phyloP scores from a whole-genome alignment of 1,139 yeast species.

The Sugiyamaella novakii region DNA sequence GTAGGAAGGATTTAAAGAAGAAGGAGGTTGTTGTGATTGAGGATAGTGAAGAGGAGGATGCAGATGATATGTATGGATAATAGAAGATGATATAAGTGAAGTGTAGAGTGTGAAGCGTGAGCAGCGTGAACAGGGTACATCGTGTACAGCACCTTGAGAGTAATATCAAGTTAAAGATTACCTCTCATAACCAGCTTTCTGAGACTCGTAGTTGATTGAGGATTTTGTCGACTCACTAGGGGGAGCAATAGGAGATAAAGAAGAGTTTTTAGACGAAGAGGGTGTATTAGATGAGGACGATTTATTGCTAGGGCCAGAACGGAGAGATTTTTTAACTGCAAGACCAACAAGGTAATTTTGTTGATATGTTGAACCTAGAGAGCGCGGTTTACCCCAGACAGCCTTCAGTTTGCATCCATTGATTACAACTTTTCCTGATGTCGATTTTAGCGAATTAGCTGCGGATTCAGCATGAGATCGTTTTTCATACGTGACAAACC shows the following conservation, averaged over 20 bases:
- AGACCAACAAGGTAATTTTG: constrained; percentile 56
- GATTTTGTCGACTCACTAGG: constrained; percentile 25
- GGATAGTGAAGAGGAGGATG: constrained; percentile 70
- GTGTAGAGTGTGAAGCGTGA: too few species aligned
- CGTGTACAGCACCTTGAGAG: too few species aligned
- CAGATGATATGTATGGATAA: constrained; percentile 77
- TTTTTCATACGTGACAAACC: constrained; percentile 57
- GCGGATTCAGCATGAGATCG: constrained; percentile 58
- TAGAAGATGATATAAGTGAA: too few species aligned
- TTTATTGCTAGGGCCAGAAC: constrained; percentile 34
- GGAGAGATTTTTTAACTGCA: constrained; percentile 61
- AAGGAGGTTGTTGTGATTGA: constrained; percentile 49
- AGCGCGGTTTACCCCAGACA: constrained; percentile 64
- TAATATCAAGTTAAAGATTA: too few species aligned
- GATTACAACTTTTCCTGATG: constrained; percentile 40
- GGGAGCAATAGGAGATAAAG: constrained; percentile 7
- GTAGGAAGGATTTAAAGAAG: constrained; percentile 70
- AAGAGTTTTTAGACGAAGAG: not conserved
- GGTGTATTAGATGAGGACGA: not conserved
- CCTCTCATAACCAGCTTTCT: constrained; percentile 20
- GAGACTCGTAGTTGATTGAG: constrained; percentile 25
- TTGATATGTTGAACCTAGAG: constrained; percentile 51
- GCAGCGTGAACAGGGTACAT: too few species aligned
- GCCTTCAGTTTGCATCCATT: constrained; percentile 58
- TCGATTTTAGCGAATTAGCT: constrained; percentile 45